phyloP scores from a whole-genome alignment of 116 monocot genomes.

The Zostera marina region DNA sequence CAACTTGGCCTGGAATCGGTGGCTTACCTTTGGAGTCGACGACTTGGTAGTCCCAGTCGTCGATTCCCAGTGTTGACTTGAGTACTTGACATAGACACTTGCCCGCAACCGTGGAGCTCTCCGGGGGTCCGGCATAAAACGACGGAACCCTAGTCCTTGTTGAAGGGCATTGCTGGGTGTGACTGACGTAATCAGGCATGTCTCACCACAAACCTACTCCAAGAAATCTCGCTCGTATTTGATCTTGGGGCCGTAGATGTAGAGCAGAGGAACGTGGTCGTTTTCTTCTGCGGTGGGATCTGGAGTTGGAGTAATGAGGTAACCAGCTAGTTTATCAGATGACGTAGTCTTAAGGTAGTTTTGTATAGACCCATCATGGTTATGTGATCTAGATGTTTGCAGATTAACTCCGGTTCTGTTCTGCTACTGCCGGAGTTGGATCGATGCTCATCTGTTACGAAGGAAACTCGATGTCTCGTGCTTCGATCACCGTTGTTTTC shows the following conservation, averaged over 20 bases:
- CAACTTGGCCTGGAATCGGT: too few relatives aligned
- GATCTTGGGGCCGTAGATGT: conserved; percentile 28
- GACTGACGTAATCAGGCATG: too few relatives aligned
- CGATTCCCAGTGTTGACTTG: too few relatives aligned
- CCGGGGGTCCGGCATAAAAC: too few relatives aligned
- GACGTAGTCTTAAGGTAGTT: conserved; percentile 61
- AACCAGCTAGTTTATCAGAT: conserved; percentile 47
- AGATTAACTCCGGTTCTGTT: conserved; percentile 81
- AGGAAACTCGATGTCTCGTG: conserved; percentile 27
- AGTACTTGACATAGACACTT: too few relatives aligned
- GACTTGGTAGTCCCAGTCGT: too few relatives aligned
- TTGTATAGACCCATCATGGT: conserved; percentile 87
- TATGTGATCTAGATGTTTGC: conserved; percentile 89
- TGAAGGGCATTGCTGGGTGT: too few relatives aligned
- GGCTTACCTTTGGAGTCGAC: too few relatives aligned
- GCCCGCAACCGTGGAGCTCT: too few relatives aligned
- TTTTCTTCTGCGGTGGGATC: conserved; percentile 11
- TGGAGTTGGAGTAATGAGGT: conserved; percentile 22
- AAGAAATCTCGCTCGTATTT: conserved; percentile 27
- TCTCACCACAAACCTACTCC: too few relatives aligned
- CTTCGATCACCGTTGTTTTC: conserved; percentile 22
- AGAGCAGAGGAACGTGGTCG: conserved; percentile 10
- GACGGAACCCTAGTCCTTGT: too few relatives aligned
- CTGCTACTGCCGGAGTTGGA: conserved; percentile 7
- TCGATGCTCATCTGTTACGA: conserved; percentile 22